Conservation (phyloP, 305 asterid species). For the Fraxinus paxiana region DNA sequence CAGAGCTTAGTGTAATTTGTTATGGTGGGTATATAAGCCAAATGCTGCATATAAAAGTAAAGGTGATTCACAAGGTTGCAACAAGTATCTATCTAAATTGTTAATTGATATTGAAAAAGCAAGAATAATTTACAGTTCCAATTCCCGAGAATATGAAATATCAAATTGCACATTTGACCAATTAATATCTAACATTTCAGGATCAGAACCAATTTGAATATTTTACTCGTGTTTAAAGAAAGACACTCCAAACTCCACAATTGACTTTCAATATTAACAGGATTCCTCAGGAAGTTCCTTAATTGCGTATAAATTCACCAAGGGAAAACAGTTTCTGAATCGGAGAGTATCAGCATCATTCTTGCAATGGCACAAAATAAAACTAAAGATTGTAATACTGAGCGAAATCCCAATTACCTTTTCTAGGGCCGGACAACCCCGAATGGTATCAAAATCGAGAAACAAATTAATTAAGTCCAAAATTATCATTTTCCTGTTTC, state of each 20-base stretch:
- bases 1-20: conserved; percentile 91
- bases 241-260: background rate
- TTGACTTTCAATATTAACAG: background rate
- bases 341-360: conserved; percentile 5
- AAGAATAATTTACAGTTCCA: conserved; percentile 11
- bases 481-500: too few species aligned
- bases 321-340: conserved; percentile 10
- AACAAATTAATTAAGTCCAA: too few species aligned
- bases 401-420: background rate
- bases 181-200: conserved; percentile 1
- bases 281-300: background rate
- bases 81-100: background rate
- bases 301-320: background rate
- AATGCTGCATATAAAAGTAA: conserved; percentile 50
- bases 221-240: conserved; percentile 10
- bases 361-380: background rate
- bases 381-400: background rate
- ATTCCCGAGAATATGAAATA: background rate
- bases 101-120: background rate
- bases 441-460: too few species aligned
- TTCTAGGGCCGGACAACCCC: background rate
- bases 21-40: conserved; percentile 76
- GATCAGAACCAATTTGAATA: conserved; percentile 3
- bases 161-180: background rate
- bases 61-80: conserved; percentile 19